Conservation (phyloP, 2,329 filamentous ascomycete species). For the Stemphylium beticola region DNA sequence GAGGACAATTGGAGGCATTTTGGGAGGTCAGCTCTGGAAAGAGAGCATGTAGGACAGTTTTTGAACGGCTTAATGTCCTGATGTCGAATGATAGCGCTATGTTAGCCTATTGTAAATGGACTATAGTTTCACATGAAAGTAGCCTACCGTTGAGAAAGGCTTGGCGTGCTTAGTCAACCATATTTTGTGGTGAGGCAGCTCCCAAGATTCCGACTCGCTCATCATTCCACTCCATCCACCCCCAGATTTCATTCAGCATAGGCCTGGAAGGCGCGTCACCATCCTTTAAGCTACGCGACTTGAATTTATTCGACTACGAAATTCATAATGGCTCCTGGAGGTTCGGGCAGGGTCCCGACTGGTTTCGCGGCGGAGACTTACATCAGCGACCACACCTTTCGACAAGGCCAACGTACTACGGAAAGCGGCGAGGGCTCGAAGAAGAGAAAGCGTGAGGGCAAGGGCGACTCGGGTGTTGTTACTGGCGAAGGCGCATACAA, state of each 20-base stretch:
- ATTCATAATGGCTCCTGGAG: slow-evolving; percentile 29
- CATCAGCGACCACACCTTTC: slow-evolving; percentile 89
- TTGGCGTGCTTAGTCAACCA: slow-evolving; percentile 28
- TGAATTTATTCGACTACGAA: background rate
- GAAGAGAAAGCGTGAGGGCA: slow-evolving; percentile 80
- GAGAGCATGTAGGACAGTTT: background rate
- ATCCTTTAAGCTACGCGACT: background rate
- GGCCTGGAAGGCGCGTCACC: no score
- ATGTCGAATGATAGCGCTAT: slow-evolving; percentile 45
- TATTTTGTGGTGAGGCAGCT: slow-evolving; percentile 13
- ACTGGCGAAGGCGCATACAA: slow-evolving; percentile 89
- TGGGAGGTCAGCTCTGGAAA: slow-evolving; percentile 3
- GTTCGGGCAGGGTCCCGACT: slow-evolving; percentile 62
- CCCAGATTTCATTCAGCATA: background rate
- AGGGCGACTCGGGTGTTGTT: slow-evolving; percentile 81
- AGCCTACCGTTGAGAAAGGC: background rate
- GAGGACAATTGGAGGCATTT: slow-evolving; percentile 12
- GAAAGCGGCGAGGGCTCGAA: slow-evolving; percentile 68
- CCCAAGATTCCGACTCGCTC: background rate
- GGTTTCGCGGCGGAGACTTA: slow-evolving; percentile 87
- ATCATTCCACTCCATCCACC: background rate
- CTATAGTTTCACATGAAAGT: slow-evolving; percentile 9
- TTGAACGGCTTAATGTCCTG: slow-evolving; percentile 27
- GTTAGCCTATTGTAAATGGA: slow-evolving; percentile 38
- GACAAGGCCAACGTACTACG: slow-evolving; percentile 82